Evolutionary conservation across 2,329 filamentous ascomycete species (phyloP).

Genomic region (Akanthomyces lecanii): DNA sequence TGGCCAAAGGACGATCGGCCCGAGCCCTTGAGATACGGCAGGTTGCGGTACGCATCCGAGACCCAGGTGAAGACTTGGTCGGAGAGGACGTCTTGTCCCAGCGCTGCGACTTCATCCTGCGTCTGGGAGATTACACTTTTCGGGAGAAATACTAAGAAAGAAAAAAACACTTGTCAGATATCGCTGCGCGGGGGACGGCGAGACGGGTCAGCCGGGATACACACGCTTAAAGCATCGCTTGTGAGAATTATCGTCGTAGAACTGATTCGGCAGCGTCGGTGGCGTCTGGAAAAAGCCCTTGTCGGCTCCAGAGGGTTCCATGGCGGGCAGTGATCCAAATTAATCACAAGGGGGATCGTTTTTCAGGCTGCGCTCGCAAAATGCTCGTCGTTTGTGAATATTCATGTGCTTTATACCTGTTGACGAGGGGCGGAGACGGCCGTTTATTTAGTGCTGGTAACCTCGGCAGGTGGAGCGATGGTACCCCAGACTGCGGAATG

Average conservation of each 20-base stretch:
- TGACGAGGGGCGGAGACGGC: background rate
- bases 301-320: constrained; percentile 43
- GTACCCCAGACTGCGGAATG: constrained; percentile 7
- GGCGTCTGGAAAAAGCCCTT: constrained; percentile 54
- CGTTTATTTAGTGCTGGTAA: background rate
- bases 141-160: constrained; percentile 45
- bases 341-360: background rate
- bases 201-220: constrained; percentile 20
- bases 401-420: constrained; percentile 2
- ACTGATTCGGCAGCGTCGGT: constrained; percentile 52
- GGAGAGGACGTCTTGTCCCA: constrained; percentile 51
- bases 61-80: constrained; percentile 53
- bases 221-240: constrained; percentile 49
- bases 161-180: background rate
- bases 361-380: background rate
- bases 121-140: constrained; percentile 34
- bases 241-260: constrained; percentile 50
- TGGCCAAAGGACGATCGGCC: constrained; percentile 60
- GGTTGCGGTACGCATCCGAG: constrained; percentile 61
- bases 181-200: background rate
- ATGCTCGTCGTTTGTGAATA: background rate
- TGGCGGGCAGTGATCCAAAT: constrained; percentile 21
- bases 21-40: constrained; percentile 54
- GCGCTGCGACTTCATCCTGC: constrained; percentile 40
- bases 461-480: constrained; percentile 7